Evolutionary conservation across 805 yeast species (phyloP), one percentile per base, ranked within the genome.

Genomic region (Yarrowia sp.): DNA sequence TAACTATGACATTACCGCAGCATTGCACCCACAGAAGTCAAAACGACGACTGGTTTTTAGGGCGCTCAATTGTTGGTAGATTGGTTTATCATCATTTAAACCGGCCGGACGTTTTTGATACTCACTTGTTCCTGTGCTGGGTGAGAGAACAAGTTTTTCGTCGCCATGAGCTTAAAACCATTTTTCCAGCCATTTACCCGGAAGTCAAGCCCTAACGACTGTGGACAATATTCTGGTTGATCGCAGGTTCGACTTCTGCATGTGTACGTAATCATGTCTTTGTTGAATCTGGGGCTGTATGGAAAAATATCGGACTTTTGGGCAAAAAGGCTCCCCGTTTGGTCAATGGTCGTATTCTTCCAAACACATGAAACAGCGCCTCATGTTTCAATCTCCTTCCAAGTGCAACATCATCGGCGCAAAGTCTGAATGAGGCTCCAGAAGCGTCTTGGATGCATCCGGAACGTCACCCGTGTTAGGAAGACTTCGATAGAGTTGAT

Each of bases 1-100:
- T 61, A 61, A 61, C 66, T 61, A 61, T 61, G 66, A 61, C 66
- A 61, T 61, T 61, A 61, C 66, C 66, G 66, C 66, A 61, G 66
- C 66, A 61, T 61, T 61, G 66, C 66, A 20, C 20, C 55, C 66
- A 61, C 66, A 61, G 55, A 61, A 61, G 55, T 61, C 66, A 61
- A 61, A 39, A 61, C 66, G 66, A 61, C 55, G 36, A 61, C 53
- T 61, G 66, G 43, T 46, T 61, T 44, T 46, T 36, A 43, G 53
- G 66, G 14, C 20, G 55, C 66, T 61, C 66, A 30, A 46, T 46
- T 46, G 44, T 44, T 46, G 66, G 53, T 46, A 61, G 55, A 61
- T 61, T 61, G 66, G 55, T 46, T 36, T 61, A 47, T 61, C 66
- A 61, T 61, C 66, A 46, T 61, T 19, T 19, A n/a, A 46, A 20